Conservation (phyloP, 2,329 filamentous ascomycete genomes). For the Aphanoascus verrucosus region DNA sequence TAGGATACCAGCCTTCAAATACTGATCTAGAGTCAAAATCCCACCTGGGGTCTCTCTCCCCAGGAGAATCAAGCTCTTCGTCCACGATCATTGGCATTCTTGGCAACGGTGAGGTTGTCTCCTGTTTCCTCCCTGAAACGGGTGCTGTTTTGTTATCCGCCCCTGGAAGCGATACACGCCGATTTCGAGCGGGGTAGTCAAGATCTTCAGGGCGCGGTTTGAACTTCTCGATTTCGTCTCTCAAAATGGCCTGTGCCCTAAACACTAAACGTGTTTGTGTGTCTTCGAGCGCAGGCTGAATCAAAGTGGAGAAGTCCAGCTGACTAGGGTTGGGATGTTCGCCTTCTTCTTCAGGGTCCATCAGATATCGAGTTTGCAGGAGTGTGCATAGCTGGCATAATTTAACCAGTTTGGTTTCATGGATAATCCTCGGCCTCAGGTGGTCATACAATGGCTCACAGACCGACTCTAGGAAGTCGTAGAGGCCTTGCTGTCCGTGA, state of each 20-base stretch:
- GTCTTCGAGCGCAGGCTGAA: slow-evolving; percentile 56
- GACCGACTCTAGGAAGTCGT: slow-evolving; percentile 56
- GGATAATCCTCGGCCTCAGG: slow-evolving; percentile 53
- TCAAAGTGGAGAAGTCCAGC: slow-evolving; percentile 52
- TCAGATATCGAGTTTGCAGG: slow-evolving; percentile 55
- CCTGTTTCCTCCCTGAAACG: slow-evolving; percentile 44
- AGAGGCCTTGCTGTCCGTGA: slow-evolving; percentile 50
- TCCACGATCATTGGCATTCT: slow-evolving; percentile 43
- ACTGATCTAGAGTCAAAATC: slow-evolving; percentile 47
- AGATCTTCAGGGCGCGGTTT: slow-evolving; percentile 55
- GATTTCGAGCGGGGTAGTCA: slow-evolving; percentile 49
- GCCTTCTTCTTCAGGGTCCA: slow-evolving; percentile 47
- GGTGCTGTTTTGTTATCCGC: slow-evolving; percentile 34
- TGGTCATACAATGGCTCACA: slow-evolving; percentile 59
- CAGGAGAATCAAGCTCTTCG: slow-evolving; percentile 38
- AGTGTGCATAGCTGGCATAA: slow-evolving; percentile 57
- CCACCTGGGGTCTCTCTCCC: slow-evolving; percentile 39
- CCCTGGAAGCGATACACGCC: slow-evolving; percentile 33
- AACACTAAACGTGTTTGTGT: slow-evolving; percentile 58
- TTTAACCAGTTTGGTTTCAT: slow-evolving; percentile 55
- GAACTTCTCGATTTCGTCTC: slow-evolving; percentile 56
- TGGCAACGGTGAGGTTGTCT: slow-evolving; percentile 31
- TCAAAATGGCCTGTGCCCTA: slow-evolving; percentile 51
- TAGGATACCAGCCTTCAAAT: slow-evolving; percentile 55
- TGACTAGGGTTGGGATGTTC: slow-evolving; percentile 40